A percentile compares a stretch with the other conserved stretches of the same genome.
Conservation (phyloP, 352 stramenopile genomes). For the Globisporangium mamillatum region DNA sequence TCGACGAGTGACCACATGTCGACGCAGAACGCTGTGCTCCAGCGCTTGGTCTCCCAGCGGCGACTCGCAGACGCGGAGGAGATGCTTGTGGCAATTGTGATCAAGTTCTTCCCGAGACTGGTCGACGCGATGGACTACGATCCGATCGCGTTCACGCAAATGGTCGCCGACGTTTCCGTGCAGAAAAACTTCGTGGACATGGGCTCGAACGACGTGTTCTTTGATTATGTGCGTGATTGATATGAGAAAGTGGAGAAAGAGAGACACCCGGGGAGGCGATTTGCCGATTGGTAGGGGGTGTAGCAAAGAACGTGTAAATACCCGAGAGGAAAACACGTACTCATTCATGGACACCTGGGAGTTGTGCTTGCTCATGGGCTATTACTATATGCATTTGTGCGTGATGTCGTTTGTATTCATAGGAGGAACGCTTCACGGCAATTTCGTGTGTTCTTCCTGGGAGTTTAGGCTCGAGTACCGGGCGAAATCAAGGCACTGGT, state of each 20-base stretch:
- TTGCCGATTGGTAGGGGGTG: background rate
- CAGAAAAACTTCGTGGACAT: background rate
- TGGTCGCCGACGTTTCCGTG: conserved; percentile 42
- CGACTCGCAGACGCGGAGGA: conserved; percentile 51
- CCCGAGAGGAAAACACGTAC: conserved; percentile 6
- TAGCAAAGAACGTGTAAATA: conserved; percentile 10
- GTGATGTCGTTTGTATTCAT: background rate
- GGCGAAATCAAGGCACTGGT: background rate
- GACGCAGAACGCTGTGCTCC: conserved; percentile 23
- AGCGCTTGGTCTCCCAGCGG: conserved; percentile 34
- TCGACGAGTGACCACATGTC: background rate
- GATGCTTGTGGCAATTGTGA: conserved; percentile 57
- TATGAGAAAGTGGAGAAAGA: background rate
- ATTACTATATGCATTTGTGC: background rate
- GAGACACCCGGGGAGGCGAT: background rate
- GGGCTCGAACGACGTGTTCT: conserved; percentile 11
- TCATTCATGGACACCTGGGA: conserved; percentile 3
- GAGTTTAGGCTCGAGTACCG: background rate
- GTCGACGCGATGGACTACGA: conserved; percentile 84
- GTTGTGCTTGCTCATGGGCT: background rate
- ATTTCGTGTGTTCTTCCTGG: background rate
- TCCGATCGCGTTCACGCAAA: conserved; percentile 61
- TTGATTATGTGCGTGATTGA: background rate
- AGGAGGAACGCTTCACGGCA: background rate
- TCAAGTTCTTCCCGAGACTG: conserved; percentile 60